A percentile compares a stretch with the other conserved stretches of the same genome.
Evolutionary conservation across 2,329 filamentous ascomycete species (phyloP).

Genomic region (Colletotrichum godetiae): DNA sequence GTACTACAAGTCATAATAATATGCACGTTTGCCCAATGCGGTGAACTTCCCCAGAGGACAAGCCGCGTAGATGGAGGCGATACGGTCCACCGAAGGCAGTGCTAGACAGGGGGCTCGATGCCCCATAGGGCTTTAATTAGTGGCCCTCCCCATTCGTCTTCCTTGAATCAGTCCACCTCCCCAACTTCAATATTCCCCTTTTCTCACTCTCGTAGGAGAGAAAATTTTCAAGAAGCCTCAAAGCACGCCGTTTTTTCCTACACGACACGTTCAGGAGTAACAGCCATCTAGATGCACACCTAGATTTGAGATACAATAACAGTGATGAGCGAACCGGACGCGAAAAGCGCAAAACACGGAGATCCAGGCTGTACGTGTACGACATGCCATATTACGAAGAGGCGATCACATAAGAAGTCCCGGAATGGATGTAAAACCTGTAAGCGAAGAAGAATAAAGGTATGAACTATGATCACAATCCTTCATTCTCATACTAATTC

Average conservation of each 20-base stretch:
- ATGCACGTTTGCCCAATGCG: too few relatives aligned
- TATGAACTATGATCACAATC: background rate
- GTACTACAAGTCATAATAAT: too few relatives aligned
- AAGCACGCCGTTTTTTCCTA: background rate
- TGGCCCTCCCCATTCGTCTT: background rate
- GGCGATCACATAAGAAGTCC: constrained; percentile 36
- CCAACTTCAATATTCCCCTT: background rate
- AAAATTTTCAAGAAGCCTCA: background rate
- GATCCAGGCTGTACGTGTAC: constrained; percentile 15
- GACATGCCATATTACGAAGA: constrained; percentile 23
- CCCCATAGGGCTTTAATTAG: constrained; percentile 1
- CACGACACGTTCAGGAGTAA: background rate
- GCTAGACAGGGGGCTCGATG: background rate
- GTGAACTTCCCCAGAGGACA: background rate
- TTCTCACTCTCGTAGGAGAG: background rate
- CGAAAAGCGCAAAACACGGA: background rate
- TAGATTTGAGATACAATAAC: background rate
- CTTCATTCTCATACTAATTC: background rate
- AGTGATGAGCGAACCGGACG: background rate
- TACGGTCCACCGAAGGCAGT: constrained; percentile 1
- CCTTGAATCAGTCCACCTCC: background rate
- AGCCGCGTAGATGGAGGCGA: background rate
- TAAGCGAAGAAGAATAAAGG: constrained; percentile 39
- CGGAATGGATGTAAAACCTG: constrained; percentile 39
- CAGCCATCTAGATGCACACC: background rate